Evolutionary conservation across 2,329 filamentous ascomycete genomes (phyloP).

Genomic region (Uncinocarpus reesii): DNA sequence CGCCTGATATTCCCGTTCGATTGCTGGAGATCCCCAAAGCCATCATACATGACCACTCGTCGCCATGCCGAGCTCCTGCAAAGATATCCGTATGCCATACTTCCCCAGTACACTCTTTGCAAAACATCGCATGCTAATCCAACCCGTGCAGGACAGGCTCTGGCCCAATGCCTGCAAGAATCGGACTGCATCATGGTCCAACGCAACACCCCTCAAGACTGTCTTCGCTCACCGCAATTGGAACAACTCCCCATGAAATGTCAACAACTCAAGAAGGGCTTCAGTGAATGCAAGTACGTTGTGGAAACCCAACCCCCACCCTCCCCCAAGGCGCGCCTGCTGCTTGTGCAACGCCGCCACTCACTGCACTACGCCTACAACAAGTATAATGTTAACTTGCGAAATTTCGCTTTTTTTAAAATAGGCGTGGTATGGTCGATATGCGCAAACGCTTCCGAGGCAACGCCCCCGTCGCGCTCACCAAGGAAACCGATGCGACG

Average conservation of each 20-base stretch:
- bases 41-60: no score
- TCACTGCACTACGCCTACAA: no score
- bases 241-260: constrained; percentile 77
- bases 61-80: constrained; percentile 87
- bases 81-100: constrained; percentile 71
- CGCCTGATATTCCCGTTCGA: no score
- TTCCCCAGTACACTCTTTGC: not conserved
- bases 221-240: constrained; percentile 69
- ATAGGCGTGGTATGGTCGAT: constrained; percentile 77
- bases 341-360: not conserved
- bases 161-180: constrained; percentile 89
- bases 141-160: constrained; percentile 59
- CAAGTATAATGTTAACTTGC: not conserved
- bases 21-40: no score
- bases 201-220: constrained; percentile 76
- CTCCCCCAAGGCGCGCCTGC: not conserved
- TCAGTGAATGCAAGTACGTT: constrained; percentile 73
- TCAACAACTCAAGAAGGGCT: constrained; percentile 84
- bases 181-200: constrained; percentile 94
- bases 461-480: constrained; percentile 70
- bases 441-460: constrained; percentile 98
- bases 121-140: constrained; percentile 8
- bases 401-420: not conserved
- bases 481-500: constrained; percentile 48
- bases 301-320: not conserved